These are phyloP conservation scores for Carex scoparia DNA, from an alignment of 176 grass and related monocot species.

Conservation along the genomic window DNA sequence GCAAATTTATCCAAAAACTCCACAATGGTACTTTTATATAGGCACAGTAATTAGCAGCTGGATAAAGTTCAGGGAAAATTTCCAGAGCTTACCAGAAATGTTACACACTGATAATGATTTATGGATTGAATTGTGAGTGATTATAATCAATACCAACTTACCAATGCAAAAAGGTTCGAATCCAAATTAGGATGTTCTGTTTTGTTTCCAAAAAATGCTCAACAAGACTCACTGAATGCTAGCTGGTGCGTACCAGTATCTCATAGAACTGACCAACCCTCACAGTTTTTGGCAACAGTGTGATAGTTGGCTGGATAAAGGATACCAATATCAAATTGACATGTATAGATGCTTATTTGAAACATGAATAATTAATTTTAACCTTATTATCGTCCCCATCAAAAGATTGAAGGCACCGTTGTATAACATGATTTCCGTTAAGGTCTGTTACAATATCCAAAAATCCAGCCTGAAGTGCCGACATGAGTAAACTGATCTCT, in stretches of 20 bases:
- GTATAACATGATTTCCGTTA: slow-evolving; percentile 86
- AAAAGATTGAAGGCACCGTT: slow-evolving; percentile 58
- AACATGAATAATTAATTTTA: slow-evolving; percentile 17
- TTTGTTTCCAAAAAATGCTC: not conserved
- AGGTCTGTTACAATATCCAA: slow-evolving; percentile 73
- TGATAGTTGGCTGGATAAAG: not conserved
- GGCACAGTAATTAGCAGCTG: not conserved
- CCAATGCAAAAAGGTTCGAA: not conserved
- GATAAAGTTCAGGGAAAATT: not conserved
- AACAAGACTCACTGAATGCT: not conserved
- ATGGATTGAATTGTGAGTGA: not conserved
- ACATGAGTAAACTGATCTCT: slow-evolving; percentile 48
- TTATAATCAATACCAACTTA: not conserved
- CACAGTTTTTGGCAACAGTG: not conserved
- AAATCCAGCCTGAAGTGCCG: slow-evolving; percentile 42
- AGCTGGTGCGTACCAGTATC: not conserved
- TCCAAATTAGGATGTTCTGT: no score
- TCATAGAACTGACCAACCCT: not conserved
- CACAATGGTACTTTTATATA: not conserved
- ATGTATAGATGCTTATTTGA: not conserved
- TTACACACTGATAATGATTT: not conserved
- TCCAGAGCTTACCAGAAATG: not conserved
- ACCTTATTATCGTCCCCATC: slow-evolving; percentile 70
- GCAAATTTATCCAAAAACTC: not conserved
- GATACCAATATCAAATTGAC: not conserved